phyloP scores from a whole-genome alignment of 306 rosid species.

The Neltuma alba region DNA sequence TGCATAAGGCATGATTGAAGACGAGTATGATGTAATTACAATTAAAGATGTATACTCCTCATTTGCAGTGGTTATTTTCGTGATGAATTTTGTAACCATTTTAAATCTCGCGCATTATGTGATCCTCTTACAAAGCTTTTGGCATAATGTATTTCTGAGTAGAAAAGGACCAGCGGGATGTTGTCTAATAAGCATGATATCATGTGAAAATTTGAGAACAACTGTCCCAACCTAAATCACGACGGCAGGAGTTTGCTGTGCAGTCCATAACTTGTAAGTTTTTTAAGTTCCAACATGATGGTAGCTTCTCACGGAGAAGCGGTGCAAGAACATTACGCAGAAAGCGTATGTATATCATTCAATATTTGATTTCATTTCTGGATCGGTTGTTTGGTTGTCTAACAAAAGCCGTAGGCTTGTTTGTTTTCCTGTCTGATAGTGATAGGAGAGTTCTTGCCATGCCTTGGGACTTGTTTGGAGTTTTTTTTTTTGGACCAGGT shows the following conservation, averaged over 20 bases:
- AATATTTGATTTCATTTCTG: neutral
- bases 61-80: constrained; percentile 28
- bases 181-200: constrained; percentile 5
- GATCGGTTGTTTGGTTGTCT: neutral
- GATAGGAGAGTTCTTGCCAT: neutral
- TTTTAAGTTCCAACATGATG: neutral
- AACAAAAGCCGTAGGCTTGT: neutral
- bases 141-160: constrained; percentile 28
- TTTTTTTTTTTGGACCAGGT: too few species aligned
- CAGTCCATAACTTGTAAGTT: neutral
- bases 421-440: neutral
- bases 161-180: constrained; percentile 13
- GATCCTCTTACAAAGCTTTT: constrained; percentile 22
- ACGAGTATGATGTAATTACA: constrained; percentile 5
- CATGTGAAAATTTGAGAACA: neutral
- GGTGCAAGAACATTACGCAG: neutral
- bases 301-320: neutral
- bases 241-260: neutral
- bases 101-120: constrained; percentile 26
- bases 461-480: too few species aligned
- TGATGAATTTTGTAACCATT: constrained; percentile 26
- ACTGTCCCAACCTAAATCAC: neutral
- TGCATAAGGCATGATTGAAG: constrained; percentile 46
- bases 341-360: neutral
- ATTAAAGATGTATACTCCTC: constrained; percentile 19